Conservation (phyloP, 75 land plant species). For the Picea sitchensis region DNA sequence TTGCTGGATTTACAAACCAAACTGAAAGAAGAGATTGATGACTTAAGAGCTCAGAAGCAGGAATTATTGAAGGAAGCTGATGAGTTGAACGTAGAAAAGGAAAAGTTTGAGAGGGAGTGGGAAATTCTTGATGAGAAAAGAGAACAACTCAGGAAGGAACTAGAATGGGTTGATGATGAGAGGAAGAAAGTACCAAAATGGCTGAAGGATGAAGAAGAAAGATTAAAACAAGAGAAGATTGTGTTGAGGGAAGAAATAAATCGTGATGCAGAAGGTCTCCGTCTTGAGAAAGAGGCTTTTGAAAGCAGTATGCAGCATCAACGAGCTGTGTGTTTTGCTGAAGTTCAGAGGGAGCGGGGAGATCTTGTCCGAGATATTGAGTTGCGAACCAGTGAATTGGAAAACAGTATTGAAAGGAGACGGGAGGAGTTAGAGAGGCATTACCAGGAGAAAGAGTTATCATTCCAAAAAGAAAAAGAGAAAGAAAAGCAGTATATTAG, state of each 20-base stretch:
- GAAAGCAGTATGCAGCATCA: slow-evolving; percentile 48
- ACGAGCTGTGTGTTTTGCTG: slow-evolving; percentile 56
- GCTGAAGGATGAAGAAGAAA: slow-evolving; percentile 73
- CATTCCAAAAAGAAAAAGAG: slow-evolving; percentile 50
- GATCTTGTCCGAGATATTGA: slow-evolving; percentile 58
- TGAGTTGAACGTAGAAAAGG: slow-evolving; percentile 68
- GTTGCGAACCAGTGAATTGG: slow-evolving; percentile 59
- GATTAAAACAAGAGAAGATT: slow-evolving; percentile 57
- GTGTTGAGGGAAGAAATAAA: slow-evolving; percentile 51
- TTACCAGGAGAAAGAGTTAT: slow-evolving; percentile 47
- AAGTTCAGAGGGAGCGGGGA: slow-evolving; percentile 66
- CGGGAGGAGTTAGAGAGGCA: slow-evolving; percentile 67
- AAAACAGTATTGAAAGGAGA: slow-evolving; percentile 48
- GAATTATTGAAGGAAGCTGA: slow-evolving; percentile 60
- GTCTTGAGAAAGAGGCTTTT: slow-evolving; percentile 56
- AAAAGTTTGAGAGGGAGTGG: slow-evolving; percentile 92
- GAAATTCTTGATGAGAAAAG: slow-evolving; percentile 93
- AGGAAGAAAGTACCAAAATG: slow-evolving; percentile 41
- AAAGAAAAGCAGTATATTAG: slow-evolving; percentile 45
- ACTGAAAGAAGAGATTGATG: slow-evolving; percentile 89
- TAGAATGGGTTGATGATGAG: slow-evolving; percentile 60
- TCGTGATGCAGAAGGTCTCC: slow-evolving; percentile 45
- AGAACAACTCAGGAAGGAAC: slow-evolving; percentile 62
- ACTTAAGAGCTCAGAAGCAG: slow-evolving; percentile 56
- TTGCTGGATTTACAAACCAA: slow-evolving; percentile 52